Conservation (phyloP, 2,329 filamentous ascomycete genomes). For the Chaetomiaceae sp. region DNA sequence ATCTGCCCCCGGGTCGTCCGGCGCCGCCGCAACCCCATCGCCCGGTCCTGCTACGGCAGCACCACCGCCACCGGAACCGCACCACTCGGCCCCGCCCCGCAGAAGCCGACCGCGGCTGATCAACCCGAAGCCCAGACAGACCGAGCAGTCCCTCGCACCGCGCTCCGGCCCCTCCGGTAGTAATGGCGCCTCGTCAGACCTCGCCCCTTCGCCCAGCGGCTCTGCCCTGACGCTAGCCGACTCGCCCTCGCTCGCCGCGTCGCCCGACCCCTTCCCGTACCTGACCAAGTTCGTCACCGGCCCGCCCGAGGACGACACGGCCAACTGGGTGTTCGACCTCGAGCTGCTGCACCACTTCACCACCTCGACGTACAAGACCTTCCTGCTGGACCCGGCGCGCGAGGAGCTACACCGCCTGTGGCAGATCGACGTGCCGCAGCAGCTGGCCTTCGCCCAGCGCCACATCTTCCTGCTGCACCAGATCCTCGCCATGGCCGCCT, state of each 20-base stretch:
- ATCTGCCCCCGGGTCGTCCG: conserved; percentile 1
- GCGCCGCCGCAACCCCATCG: conserved; percentile 2
- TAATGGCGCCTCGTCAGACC: background rate
- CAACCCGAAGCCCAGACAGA: conserved; percentile 9
- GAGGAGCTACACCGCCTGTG: conserved; percentile 8
- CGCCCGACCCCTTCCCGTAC: conserved; percentile 17
- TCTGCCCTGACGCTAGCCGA: conserved; percentile 1
- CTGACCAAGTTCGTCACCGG: conserved; percentile 18
- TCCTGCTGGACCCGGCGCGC: conserved; percentile 2
- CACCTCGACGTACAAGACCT: conserved; percentile 20
- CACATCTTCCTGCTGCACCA: conserved; percentile 24
- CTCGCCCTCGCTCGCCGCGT: background rate
- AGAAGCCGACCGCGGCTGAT: conserved; percentile 4
- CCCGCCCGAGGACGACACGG: conserved; percentile 11
- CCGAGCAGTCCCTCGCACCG: background rate
- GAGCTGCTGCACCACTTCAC: conserved; percentile 34
- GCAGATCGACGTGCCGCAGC: conserved; percentile 18
- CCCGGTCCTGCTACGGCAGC: background rate
- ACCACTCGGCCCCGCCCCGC: background rate
- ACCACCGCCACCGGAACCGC: background rate
- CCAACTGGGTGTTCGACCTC: conserved; percentile 31
- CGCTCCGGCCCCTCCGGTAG: background rate
- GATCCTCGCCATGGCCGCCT: conserved; percentile 20
- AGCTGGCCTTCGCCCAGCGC: conserved; percentile 17
- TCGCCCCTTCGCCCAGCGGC: conserved; percentile 2